A percentile compares a stretch with the other conserved stretches of the same genome.
Conservation (phyloP, 495 filamentous ascomycete species). For the Neurospora intermedia region DNA sequence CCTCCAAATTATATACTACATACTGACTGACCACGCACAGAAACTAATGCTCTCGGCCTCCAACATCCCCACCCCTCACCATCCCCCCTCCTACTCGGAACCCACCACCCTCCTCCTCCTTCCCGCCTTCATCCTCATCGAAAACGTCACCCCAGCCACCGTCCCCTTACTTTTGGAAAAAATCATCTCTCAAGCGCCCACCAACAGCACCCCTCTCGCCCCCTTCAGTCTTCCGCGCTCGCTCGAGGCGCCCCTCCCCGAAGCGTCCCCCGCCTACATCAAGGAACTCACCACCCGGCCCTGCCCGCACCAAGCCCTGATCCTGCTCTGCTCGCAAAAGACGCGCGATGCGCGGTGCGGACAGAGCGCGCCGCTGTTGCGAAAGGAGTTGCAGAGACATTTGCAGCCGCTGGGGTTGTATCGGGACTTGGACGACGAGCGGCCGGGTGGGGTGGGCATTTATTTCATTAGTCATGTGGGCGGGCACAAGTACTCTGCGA, state of each 20-base stretch:
- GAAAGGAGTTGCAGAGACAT: constrained; percentile 81
- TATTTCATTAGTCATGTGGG: constrained; percentile 96
- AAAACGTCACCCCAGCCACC: constrained; percentile 69
- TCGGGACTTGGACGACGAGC: constrained; percentile 75
- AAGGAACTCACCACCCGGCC: constrained; percentile 52
- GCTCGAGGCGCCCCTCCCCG: constrained; percentile 45
- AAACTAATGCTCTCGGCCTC: constrained; percentile 86
- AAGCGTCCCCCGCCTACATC: constrained; percentile 15
- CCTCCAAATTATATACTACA: too few species aligned
- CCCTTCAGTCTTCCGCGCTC: constrained; percentile 24
- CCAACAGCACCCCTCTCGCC: constrained; percentile 60
- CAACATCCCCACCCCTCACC: constrained; percentile 69
- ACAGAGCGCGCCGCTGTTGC: constrained; percentile 77
- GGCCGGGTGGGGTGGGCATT: constrained; percentile 83
- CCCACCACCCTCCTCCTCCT: constrained; percentile 80
- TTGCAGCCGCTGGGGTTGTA: constrained; percentile 73
- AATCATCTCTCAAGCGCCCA: constrained; percentile 62
- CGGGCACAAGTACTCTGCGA: constrained; percentile 88
- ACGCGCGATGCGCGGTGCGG: constrained; percentile 93
- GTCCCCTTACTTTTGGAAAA: constrained; percentile 61
- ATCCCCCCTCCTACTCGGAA: constrained; percentile 44
- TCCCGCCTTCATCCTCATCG: constrained; percentile 75
- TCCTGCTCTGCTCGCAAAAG: constrained; percentile 86
- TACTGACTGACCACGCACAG: constrained; percentile 27
- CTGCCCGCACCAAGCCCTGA: constrained; percentile 71